Conservation (phyloP, 2,329 filamentous ascomycete species). For the Macroventuria anomochaeta region DNA sequence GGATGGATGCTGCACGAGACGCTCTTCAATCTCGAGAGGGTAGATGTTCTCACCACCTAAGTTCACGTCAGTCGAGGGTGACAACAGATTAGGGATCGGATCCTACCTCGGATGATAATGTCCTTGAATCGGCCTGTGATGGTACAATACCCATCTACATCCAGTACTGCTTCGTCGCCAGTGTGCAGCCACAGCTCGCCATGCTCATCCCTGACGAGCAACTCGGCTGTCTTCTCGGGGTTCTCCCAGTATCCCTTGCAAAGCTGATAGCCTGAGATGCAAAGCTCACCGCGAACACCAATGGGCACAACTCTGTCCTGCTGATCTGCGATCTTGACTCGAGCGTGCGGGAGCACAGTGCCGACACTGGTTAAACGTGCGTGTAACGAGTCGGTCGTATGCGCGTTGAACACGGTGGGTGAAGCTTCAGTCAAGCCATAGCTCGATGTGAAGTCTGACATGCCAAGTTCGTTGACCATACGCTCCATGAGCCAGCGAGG, state of each 20-base stretch:
- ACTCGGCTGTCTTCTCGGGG: constrained; percentile 74
- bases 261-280: constrained; percentile 78
- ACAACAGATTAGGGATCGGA: neutral
- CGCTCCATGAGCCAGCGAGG: constrained; percentile 76
- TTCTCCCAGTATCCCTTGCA: constrained; percentile 71
- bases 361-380: constrained; percentile 75
- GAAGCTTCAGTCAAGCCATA: constrained; percentile 76
- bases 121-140: constrained; percentile 82
- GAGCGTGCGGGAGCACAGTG: constrained; percentile 73
- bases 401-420: constrained; percentile 81
- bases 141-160: constrained; percentile 64
- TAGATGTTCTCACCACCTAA: constrained; percentile 56
- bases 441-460: constrained; percentile 69
- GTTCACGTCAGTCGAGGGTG: constrained; percentile 4
- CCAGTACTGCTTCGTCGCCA: constrained; percentile 49
- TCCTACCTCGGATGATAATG: constrained; percentile 72
- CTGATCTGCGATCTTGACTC: constrained; percentile 77
- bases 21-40: constrained; percentile 77
- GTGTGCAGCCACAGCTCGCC: constrained; percentile 54
- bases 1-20: constrained; percentile 68
- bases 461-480: constrained; percentile 73
- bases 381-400: constrained; percentile 73
- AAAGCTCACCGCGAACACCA: constrained; percentile 74
- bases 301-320: constrained; percentile 70
- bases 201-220: constrained; percentile 70